Base-by-base conservation (phyloP, 2,329 filamentous ascomycete genomes). In the Rhynchosporium graminicola region DNA sequence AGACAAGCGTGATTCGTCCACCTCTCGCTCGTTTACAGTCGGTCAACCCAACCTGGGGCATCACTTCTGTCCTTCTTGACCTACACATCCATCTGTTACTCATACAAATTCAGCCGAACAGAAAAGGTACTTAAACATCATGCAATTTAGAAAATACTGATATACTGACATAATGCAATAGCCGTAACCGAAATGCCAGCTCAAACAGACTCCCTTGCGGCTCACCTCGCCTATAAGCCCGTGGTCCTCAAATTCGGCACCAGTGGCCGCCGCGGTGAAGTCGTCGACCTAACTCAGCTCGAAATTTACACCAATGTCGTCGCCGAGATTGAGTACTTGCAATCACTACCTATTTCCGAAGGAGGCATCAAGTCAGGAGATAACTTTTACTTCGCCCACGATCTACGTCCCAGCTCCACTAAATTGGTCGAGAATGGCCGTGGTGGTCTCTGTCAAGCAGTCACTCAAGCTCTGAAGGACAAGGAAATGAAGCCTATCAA, bases 301-400 rank as follows among this genome's bases (percentile, higher is more conserved):
- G 73, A 75, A 59, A 74, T 74, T 57, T 75, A 74, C 61, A 74
- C 67, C 36, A 75, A 74, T 47, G 73, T 74, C n/a, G 55, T 66
- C 52, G 73, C 71, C 31, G 73, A 74, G 63, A 68, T 74, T 54
- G 67, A 65, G 9, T 75, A 74, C 54, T 70, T 75, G n/a, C 69
- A 72, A 54, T 69, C 69, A 3, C 66, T 74, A 20, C 57, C 66
- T 3, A 58, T 58, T 3, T 63, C 68, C 3, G 63, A 74, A 51
- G 73, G 73, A 42, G 73, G 73, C 6, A 73, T 75, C 28, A 29
- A 65, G 57, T 13, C 51, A 7, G 73, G 73, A 13, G 73, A 75
- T 55, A 69, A 74, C 55, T 75, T 75, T 58, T 75, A 73, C 58
- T 73, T 67, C 56, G 73, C 73, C 3, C 63, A 74, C 43, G 73